These are phyloP conservation scores for Diospyros lotus DNA, from an alignment of 148 eudicot species.

Conservation along the genomic window DNA sequence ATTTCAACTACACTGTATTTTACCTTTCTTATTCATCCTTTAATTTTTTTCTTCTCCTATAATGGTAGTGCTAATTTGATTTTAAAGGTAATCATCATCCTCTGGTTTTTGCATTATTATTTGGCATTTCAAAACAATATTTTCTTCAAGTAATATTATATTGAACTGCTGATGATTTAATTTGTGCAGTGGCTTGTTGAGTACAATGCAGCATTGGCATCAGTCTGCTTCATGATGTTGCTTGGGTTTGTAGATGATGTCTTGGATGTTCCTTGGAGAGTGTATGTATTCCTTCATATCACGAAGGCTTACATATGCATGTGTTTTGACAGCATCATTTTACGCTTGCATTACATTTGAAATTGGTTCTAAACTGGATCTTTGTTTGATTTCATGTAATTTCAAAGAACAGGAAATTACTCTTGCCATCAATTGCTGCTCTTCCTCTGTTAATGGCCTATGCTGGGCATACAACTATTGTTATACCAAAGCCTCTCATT, in stretches of 20 bases:
- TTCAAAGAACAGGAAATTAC: slow-evolving; percentile 64
- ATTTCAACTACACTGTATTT: not conserved
- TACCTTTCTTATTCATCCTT: not conserved
- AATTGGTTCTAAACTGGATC: slow-evolving; percentile 2
- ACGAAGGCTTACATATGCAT: not conserved
- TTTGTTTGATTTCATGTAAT: slow-evolving; percentile 13
- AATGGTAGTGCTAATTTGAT: not conserved
- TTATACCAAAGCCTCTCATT: slow-evolving; percentile 87
- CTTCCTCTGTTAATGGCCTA: slow-evolving; percentile 97
- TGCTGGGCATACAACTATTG: slow-evolving; percentile 94
- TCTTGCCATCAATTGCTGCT: slow-evolving; percentile 88
- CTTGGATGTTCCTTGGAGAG: slow-evolving; percentile 98
- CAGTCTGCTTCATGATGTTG: slow-evolving; percentile 90
- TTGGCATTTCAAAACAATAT: not conserved
- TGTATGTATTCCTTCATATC: slow-evolving; percentile 50
- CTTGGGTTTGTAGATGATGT: slow-evolving; percentile 98
- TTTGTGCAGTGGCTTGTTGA: slow-evolving; percentile 88
- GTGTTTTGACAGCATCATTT: not conserved
- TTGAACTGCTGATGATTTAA: slow-evolving; percentile 9
- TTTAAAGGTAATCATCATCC: not conserved
- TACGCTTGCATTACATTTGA: not conserved
- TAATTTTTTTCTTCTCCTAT: not conserved
- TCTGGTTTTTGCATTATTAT: slow-evolving; percentile 3
- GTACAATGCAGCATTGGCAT: slow-evolving; percentile 95
- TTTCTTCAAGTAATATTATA: not conserved